A percentile compares a stretch with the other conserved stretches of the same genome.
These are phyloP conservation scores for Camellia lanceoleosa DNA, from an alignment of 148 eudicot genomes.

Conservation along the genomic window DNA sequence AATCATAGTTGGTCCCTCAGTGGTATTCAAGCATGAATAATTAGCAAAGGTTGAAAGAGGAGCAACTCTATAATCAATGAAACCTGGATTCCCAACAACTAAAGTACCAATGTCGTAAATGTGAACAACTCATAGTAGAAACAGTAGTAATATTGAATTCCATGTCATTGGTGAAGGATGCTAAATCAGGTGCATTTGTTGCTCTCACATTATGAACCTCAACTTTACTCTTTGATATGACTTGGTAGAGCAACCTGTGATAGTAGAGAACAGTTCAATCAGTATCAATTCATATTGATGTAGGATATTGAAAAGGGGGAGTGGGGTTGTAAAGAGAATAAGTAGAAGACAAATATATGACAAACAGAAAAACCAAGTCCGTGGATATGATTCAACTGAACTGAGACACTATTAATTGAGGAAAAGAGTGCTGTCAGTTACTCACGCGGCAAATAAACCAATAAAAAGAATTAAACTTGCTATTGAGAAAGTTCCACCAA, in stretches of 20 bases:
- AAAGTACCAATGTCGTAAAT: conserved; percentile 66
- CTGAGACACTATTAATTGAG: neutral
- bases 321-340: neutral
- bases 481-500: conserved; percentile 88
- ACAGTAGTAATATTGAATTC: conserved; percentile 84
- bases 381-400: conserved; percentile 3
- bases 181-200: conserved; percentile 78
- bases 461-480: conserved; percentile 94
- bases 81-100: conserved; percentile 64
- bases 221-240: conserved; percentile 65
- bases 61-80: conserved; percentile 51
- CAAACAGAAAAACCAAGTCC: neutral
- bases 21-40: conserved; percentile 76
- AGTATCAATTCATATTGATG: neutral
- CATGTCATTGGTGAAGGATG: conserved; percentile 66
- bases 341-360: neutral
- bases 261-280: conserved; percentile 4
- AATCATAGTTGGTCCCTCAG: conserved; percentile 63
- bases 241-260: conserved; percentile 80
- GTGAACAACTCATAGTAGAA: conserved; percentile 80
- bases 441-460: conserved; percentile 91
- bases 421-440: conserved; percentile 20
- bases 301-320: neutral
- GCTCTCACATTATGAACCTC: conserved; percentile 88
- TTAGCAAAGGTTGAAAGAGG: conserved; percentile 64